Evolutionary conservation across 169 alveolate species (phyloP), one percentile per base, ranked within the genome.

Genomic region (Eimeria necatrix): DNA sequence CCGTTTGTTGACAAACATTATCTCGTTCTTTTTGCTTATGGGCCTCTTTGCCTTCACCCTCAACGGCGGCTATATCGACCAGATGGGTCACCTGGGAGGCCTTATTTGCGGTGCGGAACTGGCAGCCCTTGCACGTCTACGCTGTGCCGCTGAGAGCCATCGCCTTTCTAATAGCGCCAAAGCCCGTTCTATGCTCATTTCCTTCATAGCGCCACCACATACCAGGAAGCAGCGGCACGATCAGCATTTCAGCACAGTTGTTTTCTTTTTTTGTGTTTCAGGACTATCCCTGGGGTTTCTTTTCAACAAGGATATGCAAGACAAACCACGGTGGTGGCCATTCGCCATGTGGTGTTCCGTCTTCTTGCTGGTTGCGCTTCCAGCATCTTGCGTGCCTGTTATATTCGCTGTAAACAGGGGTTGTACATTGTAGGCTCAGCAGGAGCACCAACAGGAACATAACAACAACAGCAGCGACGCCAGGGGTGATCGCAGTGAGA

Each of bases 21-120:
- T 95, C n/a, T 96, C 96, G 48, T 97, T 96, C 93, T 95, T 97
- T 5, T 83, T 96, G 49, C 95, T 97, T 20, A 96, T 97, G 96
- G 88, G 96, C 74, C 94, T 97, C 52, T 96, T 96, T 48, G 96
- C 96, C 53, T 97, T 97, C 96, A 97, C 98, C 18, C 95, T 96
- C 84, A 97, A 97, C 56, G 97, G 98, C 59, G 95, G 97, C 5
- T 96, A 96, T 52, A 96, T 97, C 60, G 98, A 97, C 87, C 98
- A 97, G 90, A 88, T 97, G 96, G 98, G 98, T 1, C 98, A 97
- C 85, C 95, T 96, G 83, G 98, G 98, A 81, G 98, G 98, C n/a
- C 78, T 97, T 18, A 92, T 97, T 12, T 94, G 97, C 86, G 97
- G 97, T 96, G 71, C 81, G 85, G 41, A 48, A 22, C 10, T n/a